These are phyloP conservation scores for Inonotus hispidus DNA, from an alignment of 1,284 basidiomycete species.

Conservation along the genomic window DNA sequence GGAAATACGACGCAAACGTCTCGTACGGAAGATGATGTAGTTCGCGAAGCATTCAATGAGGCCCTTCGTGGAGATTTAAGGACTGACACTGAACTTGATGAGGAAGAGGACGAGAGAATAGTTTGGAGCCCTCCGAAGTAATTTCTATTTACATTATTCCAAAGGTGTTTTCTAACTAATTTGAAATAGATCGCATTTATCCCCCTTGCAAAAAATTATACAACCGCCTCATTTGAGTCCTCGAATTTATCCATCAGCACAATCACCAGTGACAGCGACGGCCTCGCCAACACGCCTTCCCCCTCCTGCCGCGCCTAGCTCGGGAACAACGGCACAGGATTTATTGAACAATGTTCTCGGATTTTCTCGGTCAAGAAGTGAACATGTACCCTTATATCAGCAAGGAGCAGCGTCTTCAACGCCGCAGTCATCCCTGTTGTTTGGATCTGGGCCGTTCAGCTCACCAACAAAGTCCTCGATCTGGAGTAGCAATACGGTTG, in stretches of 20 bases:
- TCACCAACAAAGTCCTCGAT: conserved; percentile 24
- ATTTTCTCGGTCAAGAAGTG: conserved; percentile 2
- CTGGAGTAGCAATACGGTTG: conserved; percentile 24
- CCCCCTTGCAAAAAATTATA: conserved; percentile 15
- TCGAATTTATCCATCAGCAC: conserved; percentile 2
- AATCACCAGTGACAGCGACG: not conserved
- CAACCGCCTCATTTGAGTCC: conserved; percentile 11
- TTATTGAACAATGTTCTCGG: conserved; percentile 53
- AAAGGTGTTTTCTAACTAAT: not conserved
- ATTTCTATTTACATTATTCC: conserved; percentile 13
- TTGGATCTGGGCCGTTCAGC: conserved; percentile 27
- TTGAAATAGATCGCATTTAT: conserved; percentile 2
- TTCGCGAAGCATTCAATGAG: conserved; percentile 71
- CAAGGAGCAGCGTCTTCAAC: conserved; percentile 22
- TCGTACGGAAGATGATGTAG: conserved; percentile 76
- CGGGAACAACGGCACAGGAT: conserved; percentile 54
- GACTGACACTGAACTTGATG: conserved; percentile 39
- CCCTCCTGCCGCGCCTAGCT: conserved; percentile 23
- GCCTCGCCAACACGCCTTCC: conserved; percentile 15
- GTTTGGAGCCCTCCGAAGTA: conserved; percentile 57
- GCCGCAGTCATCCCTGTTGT: conserved; percentile 26
- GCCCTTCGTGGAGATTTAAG: conserved; percentile 41
- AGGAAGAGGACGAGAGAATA: conserved; percentile 55
- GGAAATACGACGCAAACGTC: conserved; percentile 66
- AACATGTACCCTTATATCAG: conserved; percentile 6